phyloP scores from a whole-genome alignment of 2,329 filamentous ascomycete species.

The Paecilomyces niveus region DNA sequence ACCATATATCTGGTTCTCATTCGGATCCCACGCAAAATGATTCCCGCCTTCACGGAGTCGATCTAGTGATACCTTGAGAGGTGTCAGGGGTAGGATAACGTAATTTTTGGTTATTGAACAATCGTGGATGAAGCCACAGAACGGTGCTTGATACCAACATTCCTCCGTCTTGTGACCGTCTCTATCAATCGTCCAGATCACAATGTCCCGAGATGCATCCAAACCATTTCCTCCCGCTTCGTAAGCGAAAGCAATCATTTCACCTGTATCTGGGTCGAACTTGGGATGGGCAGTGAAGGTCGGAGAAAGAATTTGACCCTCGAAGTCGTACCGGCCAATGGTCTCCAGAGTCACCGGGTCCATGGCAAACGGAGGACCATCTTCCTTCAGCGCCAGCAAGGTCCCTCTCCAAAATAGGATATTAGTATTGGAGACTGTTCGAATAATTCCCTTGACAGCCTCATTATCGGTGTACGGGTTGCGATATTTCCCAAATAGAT shows the following conservation, averaged over 20 bases:
- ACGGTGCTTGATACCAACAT: constrained; percentile 44
- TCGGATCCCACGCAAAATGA: constrained; percentile 47
- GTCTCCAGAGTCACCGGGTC: constrained; percentile 42
- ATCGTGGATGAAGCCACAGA: constrained; percentile 49
- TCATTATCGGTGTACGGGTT: constrained; percentile 49
- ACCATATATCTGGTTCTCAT: constrained; percentile 50
- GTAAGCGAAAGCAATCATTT: constrained; percentile 48
- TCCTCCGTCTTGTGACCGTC: constrained; percentile 42
- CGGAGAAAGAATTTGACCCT: constrained; percentile 41
- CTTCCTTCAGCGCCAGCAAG: constrained; percentile 39
- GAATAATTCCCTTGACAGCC: constrained; percentile 46
- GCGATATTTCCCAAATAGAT: constrained; percentile 50
- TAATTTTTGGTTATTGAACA: constrained; percentile 44
- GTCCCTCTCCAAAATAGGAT: constrained; percentile 51
- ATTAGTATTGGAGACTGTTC: constrained; percentile 54
- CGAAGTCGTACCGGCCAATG: constrained; percentile 45
- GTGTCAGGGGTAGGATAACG: constrained; percentile 42
- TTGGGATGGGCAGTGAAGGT: constrained; percentile 50
- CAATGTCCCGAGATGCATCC: constrained; percentile 35
- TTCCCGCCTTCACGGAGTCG: constrained; percentile 41
- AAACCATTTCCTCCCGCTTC: constrained; percentile 38
- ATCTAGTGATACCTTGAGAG: constrained; percentile 40
- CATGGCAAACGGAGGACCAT: constrained; percentile 45
- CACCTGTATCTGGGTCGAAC: constrained; percentile 45
- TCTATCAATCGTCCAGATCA: constrained; percentile 40